These are phyloP conservation scores for Dichotomopilus funicola DNA, from an alignment of 2,329 filamentous ascomycete species.

Conservation along the genomic window DNA sequence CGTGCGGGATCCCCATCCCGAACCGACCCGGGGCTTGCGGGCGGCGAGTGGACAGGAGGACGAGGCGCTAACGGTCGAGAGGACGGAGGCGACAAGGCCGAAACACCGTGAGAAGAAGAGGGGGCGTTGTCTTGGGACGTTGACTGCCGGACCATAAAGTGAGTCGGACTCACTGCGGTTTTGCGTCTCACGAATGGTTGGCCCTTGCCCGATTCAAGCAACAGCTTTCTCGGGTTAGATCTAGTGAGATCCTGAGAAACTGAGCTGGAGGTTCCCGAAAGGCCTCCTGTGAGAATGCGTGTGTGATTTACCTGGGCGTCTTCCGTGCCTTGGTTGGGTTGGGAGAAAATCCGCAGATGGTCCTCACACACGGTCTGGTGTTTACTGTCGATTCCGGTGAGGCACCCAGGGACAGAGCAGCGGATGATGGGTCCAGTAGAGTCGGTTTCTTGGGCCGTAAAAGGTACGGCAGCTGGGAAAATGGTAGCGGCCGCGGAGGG, in stretches of 20 bases:
- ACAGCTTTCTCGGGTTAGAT: constrained; percentile 13
- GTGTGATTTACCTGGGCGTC: neutral
- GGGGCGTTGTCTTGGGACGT: constrained; percentile 8
- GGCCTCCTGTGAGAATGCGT: neutral
- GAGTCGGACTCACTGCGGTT: constrained; percentile 9
- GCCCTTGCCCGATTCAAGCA: constrained; percentile 12
- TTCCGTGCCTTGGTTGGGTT: neutral
- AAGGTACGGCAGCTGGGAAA: neutral
- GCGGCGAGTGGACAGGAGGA: constrained; percentile 10
- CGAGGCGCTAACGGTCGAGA: neutral
- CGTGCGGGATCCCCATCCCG: constrained; percentile 11
- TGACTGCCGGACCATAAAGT: constrained; percentile 6
- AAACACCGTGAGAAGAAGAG: constrained; percentile 4
- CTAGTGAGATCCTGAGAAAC: neutral
- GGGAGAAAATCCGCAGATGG: constrained; percentile 8
- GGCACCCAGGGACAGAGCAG: constrained; percentile 12
- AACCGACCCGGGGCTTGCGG: constrained; percentile 5
- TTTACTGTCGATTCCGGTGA: constrained; percentile 10
- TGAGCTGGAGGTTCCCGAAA: neutral
- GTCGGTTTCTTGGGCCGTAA: neutral
- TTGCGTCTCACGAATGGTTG: constrained; percentile 17
- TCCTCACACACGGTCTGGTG: constrained; percentile 9
- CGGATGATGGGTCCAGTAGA: constrained; percentile 2
- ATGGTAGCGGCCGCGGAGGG: neutral
- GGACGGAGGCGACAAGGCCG: constrained; percentile 3